These are phyloP conservation scores for Ceratocystis papillata DNA, from an alignment of 2,329 filamentous ascomycete genomes.

Conservation along the genomic window DNA sequence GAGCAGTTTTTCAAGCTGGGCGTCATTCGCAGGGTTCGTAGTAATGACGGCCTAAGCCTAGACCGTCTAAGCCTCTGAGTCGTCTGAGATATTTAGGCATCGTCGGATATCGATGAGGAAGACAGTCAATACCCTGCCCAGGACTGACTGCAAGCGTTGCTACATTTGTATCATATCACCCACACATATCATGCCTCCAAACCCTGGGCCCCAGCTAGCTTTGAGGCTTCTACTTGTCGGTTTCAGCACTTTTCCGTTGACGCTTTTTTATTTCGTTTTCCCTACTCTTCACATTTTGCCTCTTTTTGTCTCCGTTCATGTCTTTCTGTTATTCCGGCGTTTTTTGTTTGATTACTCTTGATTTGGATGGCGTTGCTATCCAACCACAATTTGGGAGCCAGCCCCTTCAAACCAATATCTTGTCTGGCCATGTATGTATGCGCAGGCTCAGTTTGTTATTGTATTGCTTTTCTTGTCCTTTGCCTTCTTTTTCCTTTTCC, in stretches of 20 bases:
- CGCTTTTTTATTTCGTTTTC: neutral
- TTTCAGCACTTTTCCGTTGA: neutral
- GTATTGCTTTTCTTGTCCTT: neutral
- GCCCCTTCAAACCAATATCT: neutral
- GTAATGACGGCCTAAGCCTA: slow-evolving; percentile 62
- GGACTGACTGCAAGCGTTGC: neutral
- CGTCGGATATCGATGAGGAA: neutral
- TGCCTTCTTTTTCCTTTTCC: neutral
- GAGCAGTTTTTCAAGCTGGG: slow-evolving; percentile 73
- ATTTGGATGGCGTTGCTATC: slow-evolving; percentile 10
- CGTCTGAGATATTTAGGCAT: neutral
- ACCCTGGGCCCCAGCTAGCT: neutral
- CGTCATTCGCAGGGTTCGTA: slow-evolving; percentile 60
- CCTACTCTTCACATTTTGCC: neutral
- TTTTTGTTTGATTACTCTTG: slow-evolving; percentile 11
- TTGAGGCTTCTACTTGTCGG: neutral
- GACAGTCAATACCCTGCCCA: neutral
- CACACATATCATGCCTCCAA: neutral
- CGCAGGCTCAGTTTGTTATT: slow-evolving; percentile 12
- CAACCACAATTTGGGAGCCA: neutral
- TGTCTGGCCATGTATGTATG: slow-evolving; percentile 8
- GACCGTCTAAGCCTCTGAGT: slow-evolving; percentile 62
- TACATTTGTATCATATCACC: slow-evolving; percentile 11
- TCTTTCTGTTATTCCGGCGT: slow-evolving; percentile 6
- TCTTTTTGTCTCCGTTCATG: too few species aligned